Percentiles rank a stretch among this genome's conserved stretches.
These are phyloP conservation scores for Endocalyx cinctus DNA, from an alignment of 2,329 filamentous ascomycete genomes.

Conservation along the genomic window DNA sequence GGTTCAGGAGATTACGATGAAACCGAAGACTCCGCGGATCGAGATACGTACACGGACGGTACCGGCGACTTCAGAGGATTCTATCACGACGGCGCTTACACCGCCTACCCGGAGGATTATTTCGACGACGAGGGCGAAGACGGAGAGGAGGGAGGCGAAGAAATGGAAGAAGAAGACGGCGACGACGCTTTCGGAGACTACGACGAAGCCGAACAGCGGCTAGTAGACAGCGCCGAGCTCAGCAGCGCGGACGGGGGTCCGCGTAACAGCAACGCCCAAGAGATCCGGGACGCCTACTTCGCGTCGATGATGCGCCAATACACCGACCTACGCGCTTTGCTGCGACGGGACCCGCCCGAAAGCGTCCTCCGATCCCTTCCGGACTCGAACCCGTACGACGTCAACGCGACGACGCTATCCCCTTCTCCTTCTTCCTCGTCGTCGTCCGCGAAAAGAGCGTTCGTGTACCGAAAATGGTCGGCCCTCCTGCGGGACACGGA, in stretches of 20 bases:
- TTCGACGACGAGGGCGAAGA: slow-evolving; percentile 20
- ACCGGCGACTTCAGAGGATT: slow-evolving; percentile 55
- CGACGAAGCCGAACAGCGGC: slow-evolving; percentile 23
- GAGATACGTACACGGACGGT: slow-evolving; percentile 43
- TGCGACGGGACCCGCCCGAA: slow-evolving; percentile 53
- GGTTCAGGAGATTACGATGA: slow-evolving; percentile 22
- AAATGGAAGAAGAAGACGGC: slow-evolving; percentile 22
- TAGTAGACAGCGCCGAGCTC: slow-evolving; percentile 25
- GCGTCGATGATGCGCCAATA: slow-evolving; percentile 62
- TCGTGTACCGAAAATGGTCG: slow-evolving; percentile 49
- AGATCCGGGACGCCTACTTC: slow-evolving; percentile 64
- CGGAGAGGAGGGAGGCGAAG: slow-evolving; percentile 21
- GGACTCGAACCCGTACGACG: slow-evolving; percentile 48
- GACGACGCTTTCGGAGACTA: slow-evolving; percentile 17
- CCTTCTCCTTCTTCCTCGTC: no score
- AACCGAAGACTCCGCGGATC: slow-evolving; percentile 29
- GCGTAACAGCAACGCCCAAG: slow-evolving; percentile 26
- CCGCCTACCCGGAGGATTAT: slow-evolving; percentile 49
- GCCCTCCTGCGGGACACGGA: slow-evolving; percentile 47
- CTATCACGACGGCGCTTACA: slow-evolving; percentile 77
- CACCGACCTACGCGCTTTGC: slow-evolving; percentile 53
- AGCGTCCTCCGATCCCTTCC: slow-evolving; percentile 49
- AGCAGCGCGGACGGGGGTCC: slow-evolving; percentile 20
- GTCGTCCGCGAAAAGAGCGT: no score
- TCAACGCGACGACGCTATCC: no score